Evolutionary conservation across 2,329 filamentous ascomycete species (phyloP).

Genomic region (Aspergillus neoniger): DNA sequence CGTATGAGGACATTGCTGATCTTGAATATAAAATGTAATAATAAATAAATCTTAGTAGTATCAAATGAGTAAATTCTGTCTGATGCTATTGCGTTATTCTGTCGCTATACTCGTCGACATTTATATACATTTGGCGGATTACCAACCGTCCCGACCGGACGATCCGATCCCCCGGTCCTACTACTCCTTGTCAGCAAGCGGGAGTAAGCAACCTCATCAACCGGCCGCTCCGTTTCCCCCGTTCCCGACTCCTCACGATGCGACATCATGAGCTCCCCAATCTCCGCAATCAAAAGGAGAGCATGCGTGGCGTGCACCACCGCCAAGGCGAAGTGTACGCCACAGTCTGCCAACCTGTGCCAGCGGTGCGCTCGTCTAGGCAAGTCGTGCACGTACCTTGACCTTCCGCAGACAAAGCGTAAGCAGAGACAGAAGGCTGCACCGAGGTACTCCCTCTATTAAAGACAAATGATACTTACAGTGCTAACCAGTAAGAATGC

Average conservation of each 20-base stretch:
- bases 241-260: neutral
- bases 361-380: slow-evolving; percentile 24
- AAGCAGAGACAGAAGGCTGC: slow-evolving; percentile 23
- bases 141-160: slow-evolving; percentile 1
- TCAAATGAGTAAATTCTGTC: neutral
- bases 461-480: neutral
- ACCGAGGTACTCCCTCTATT: neutral
- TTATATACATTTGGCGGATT: neutral
- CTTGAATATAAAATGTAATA: neutral
- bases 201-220: neutral
- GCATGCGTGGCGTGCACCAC: slow-evolving; percentile 27
- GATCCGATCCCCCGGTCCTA: neutral
- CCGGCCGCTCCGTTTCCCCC: slow-evolving; percentile 1
- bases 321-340: slow-evolving; percentile 29
- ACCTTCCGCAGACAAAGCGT: slow-evolving; percentile 29
- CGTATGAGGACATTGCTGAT: slow-evolving; percentile 37
- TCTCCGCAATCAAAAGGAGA: slow-evolving; percentile 21
- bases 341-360: slow-evolving; percentile 21
- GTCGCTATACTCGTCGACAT: neutral
- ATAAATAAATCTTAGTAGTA: neutral
- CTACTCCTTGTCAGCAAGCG: neutral
- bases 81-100: neutral
- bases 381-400: slow-evolving; percentile 30
- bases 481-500: neutral
- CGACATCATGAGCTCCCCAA: neutral